These are phyloP conservation scores for Kurtzmaniella quercitrusa DNA, from an alignment of 1,139 yeast genomes.

Conservation along the genomic window DNA sequence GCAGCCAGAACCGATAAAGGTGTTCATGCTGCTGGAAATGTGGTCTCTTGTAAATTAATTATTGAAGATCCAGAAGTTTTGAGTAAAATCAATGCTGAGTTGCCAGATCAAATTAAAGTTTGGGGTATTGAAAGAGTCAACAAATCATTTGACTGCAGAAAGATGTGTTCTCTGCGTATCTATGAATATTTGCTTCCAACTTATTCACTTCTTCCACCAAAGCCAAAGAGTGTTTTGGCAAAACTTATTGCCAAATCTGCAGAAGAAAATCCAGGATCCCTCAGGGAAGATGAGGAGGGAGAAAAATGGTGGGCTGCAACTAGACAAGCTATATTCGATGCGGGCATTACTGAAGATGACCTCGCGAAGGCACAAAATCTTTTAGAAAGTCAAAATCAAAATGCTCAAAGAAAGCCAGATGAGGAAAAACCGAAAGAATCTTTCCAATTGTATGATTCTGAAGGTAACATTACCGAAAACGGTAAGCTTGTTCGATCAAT, in stretches of 20 bases:
- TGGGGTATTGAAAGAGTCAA: conserved; percentile 94
- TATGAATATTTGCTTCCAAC: conserved; percentile 94
- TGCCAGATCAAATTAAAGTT: conserved; percentile 83
- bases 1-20: conserved; percentile 99
- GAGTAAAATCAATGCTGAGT: conserved; percentile 61
- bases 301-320: conserved; percentile 67
- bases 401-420: conserved; percentile 4
- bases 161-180: conserved; percentile 89
- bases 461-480: conserved; percentile 35
- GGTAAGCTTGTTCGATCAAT: conserved; percentile 51
- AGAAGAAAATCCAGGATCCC: conserved; percentile 52
- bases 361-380: conserved; percentile 18
- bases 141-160: conserved; percentile 90
- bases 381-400: conserved; percentile 16
- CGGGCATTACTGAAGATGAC: conserved; percentile 49
- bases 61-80: conserved; percentile 82
- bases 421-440: conserved; percentile 12
- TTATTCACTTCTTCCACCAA: conserved; percentile 86
- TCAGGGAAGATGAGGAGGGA: conserved; percentile 66
- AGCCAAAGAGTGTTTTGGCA: conserved; percentile 64
- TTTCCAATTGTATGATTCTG: conserved; percentile 23
- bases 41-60: conserved; percentile 81
- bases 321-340: conserved; percentile 34
- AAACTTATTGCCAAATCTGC: conserved; percentile 55
- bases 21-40: conserved; percentile 98